phyloP scores from a whole-genome alignment of 129 eudicot genomes.

The Smallanthus sonchifolius region DNA sequence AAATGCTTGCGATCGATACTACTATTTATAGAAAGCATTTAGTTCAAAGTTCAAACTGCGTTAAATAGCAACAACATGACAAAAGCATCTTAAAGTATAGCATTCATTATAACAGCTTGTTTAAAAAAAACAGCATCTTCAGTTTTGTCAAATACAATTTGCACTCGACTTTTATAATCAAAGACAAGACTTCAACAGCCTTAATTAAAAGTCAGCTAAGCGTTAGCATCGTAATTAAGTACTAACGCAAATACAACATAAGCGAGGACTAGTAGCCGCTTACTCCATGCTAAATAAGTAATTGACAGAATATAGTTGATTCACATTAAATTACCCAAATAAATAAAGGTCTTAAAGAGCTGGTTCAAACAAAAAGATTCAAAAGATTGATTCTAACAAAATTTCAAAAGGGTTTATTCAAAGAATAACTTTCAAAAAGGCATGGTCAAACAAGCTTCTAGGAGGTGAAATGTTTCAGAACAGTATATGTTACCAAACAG shows the following conservation, averaged over 20 bases:
- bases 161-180: not conserved
- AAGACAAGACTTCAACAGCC: not conserved
- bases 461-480: not conserved
- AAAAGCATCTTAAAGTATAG: not conserved
- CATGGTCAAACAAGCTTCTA: not conserved
- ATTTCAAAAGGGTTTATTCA: not conserved
- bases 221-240: not conserved
- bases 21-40: not conserved
- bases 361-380: not conserved
- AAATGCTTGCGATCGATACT: not conserved
- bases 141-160: not conserved
- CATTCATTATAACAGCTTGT: slow-evolving; percentile 4
- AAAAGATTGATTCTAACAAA: slow-evolving; percentile 9
- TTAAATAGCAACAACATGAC: not conserved
- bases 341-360: not conserved
- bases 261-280: not conserved
- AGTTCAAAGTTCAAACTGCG: not conserved
- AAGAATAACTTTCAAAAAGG: slow-evolving; percentile 8
- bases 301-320: not conserved
- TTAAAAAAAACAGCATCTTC: not conserved
- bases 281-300: not conserved
- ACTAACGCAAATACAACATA: not conserved
- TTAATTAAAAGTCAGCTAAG: not conserved
- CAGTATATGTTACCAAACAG: not conserved
- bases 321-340: not conserved